phyloP scores from a whole-genome alignment of 2,329 filamentous ascomycete genomes.

The Pseudogymnoascus destructans region DNA sequence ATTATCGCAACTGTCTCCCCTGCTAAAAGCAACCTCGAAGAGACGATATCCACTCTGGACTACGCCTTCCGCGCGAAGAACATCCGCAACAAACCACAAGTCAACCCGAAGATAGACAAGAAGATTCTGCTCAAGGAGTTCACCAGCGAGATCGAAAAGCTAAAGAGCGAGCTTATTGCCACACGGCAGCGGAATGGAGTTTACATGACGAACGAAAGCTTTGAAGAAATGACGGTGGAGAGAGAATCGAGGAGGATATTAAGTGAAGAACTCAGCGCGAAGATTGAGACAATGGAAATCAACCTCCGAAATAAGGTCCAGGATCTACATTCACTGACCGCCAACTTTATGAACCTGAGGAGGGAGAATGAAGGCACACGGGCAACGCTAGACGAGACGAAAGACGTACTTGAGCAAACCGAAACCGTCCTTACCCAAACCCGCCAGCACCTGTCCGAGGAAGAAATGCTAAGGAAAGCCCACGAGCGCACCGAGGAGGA shows the following conservation, averaged over 20 bases:
- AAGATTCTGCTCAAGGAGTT: constrained; percentile 86
- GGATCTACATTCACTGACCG: constrained; percentile 76
- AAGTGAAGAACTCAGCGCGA: constrained; percentile 81
- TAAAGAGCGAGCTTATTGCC: constrained; percentile 86
- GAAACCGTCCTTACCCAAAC: constrained; percentile 73
- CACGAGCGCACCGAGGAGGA: constrained; percentile 75
- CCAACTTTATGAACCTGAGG: constrained; percentile 75
- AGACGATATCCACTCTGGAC: constrained; percentile 95
- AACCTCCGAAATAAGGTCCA: constrained; percentile 90
- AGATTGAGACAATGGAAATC: constrained; percentile 81
- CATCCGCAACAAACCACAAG: constrained; percentile 92
- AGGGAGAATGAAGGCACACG: constrained; percentile 76
- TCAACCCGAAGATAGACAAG: constrained; percentile 85
- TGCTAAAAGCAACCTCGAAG: constrained; percentile 87
- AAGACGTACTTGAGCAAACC: constrained; percentile 72
- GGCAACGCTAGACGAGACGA: constrained; percentile 61
- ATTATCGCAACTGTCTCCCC: constrained; percentile 96
- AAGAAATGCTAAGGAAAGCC: constrained; percentile 65
- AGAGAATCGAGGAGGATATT: constrained; percentile 87
- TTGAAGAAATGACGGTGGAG: constrained; percentile 81
- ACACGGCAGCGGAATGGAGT: constrained; percentile 91
- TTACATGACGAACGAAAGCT: constrained; percentile 77
- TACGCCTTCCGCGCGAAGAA: constrained; percentile 98
- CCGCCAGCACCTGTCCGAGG: constrained; percentile 62
- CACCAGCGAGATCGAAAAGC: constrained; percentile 80